Evolutionary conservation across 2,329 filamentous ascomycete species (phyloP), one percentile per base, ranked within the genome.

Genomic region (Pseudodiploospora longispora): DNA sequence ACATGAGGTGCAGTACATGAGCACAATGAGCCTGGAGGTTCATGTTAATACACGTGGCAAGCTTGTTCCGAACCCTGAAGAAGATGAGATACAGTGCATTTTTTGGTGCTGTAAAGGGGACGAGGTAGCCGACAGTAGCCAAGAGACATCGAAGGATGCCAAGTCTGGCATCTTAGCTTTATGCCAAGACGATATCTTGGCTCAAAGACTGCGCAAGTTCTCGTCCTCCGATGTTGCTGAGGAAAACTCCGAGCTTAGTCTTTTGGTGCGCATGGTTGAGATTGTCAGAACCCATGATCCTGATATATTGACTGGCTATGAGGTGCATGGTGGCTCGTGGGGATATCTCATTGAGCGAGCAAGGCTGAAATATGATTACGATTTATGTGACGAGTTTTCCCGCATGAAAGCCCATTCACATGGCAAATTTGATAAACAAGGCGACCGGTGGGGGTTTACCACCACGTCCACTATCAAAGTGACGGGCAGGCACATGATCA

Each of bases 401-500:
- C 79, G 93, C 27, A 87, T 95, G 72, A 95, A 88, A 58, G 78
- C 78, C 5, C 80, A 93, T 53, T 87, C 87, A 1, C 83, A 90
- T 59, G 87, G 88, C 3, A 79, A 84, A 43, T 90, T 90, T 57
- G 87, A 87, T 19, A 95, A 87, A 61, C 87, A 95, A 27, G 81
- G 80, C 40, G 90, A 96, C 61, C 77, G 80, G 51, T 97, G 91
- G 91, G 91, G 90, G 0, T 95, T 95, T 68, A 93, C 88, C 50
- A 89, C 90, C 43, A 94, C 90, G 0, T 95, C 89, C 2, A 91
- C 87, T 3, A 89, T 97, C 52, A 82, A 82, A 45, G 79, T 98
- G n/a, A 96, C 90, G 0, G 93, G 93, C 5, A 78, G 93, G 49
- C 91, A 97, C 59, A 88, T 95, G 74, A 90, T 98, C 68, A 97